Evolutionary conservation across 345 rosid species (phyloP).

Genomic region (Salix udensis): DNA sequence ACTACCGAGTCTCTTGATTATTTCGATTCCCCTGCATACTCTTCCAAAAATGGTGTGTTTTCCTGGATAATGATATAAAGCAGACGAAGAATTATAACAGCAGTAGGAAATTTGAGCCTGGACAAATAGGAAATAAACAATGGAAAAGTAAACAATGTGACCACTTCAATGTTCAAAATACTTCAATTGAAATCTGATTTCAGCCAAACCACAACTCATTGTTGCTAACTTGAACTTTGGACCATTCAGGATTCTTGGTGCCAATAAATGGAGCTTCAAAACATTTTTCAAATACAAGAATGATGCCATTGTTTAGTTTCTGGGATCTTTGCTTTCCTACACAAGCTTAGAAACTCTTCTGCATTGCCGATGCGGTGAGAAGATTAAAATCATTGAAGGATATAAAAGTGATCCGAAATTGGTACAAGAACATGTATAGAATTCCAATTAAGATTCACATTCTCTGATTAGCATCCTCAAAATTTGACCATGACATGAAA

Average conservation of each 20-base stretch:
- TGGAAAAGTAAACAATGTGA: too few species aligned
- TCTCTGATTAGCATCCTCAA: not conserved
- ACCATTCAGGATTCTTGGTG: not conserved
- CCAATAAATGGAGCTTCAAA: not conserved
- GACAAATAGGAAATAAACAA: too few species aligned
- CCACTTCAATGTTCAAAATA: too few species aligned
- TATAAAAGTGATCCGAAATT: too few species aligned
- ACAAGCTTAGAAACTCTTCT: not conserved
- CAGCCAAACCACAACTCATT: too few species aligned
- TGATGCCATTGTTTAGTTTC: not conserved
- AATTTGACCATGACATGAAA: not conserved
- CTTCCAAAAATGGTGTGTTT: constrained; percentile 97
- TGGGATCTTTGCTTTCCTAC: not conserved
- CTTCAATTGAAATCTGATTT: not conserved
- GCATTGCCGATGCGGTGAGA: not conserved
- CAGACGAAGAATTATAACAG: not conserved
- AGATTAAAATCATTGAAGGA: not conserved
- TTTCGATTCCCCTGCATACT: constrained; percentile 87
- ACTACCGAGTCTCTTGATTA: constrained; percentile 91
- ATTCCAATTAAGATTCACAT: not conserved
- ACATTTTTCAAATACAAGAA: not conserved
- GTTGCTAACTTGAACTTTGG: too few species aligned
- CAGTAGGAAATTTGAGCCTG: too few species aligned
- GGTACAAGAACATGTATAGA: not conserved
- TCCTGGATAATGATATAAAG: constrained; percentile 34